Percentiles rank a stretch among this genome's conserved stretches.
Evolutionary conservation across 345 rosid genomes (phyloP).

Genomic region (Eucalyptus pauciflora): DNA sequence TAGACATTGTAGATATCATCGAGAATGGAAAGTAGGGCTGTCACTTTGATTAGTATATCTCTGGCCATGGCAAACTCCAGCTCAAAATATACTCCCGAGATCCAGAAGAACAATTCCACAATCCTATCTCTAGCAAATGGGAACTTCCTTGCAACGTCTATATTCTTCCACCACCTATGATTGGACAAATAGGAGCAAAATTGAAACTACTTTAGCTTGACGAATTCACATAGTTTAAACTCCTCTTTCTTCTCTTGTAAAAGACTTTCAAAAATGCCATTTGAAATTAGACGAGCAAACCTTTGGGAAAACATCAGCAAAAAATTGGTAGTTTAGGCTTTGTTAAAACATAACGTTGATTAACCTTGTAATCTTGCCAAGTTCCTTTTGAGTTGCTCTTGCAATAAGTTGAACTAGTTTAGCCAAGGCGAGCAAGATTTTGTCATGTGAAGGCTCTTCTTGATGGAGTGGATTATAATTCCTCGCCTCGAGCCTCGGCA

Average conservation of each 20-base stretch:
- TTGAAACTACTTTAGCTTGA: not conserved
- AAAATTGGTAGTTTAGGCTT: not conserved
- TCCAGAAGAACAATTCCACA: not conserved
- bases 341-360: not conserved
- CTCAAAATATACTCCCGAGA: not conserved
- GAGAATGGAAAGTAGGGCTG: not conserved
- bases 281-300: not conserved
- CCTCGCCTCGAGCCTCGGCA: not conserved
- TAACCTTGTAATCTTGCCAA: not conserved
- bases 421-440: not conserved
- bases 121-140: not conserved
- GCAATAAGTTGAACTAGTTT: slow-evolving; percentile 2
- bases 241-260: not conserved
- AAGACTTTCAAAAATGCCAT: not conserved
- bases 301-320: not conserved
- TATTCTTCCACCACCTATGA: not conserved
- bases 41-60: not conserved
- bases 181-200: not conserved
- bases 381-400: not conserved
- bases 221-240: not conserved
- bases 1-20: not conserved
- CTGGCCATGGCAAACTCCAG: not conserved
- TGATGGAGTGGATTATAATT: not conserved
- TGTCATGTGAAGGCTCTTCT: not conserved
- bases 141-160: not conserved